Percentiles rank a stretch among this genome's conserved stretches.
Conservation (phyloP, 805 yeast species). For the Yarrowia porcina region DNA sequence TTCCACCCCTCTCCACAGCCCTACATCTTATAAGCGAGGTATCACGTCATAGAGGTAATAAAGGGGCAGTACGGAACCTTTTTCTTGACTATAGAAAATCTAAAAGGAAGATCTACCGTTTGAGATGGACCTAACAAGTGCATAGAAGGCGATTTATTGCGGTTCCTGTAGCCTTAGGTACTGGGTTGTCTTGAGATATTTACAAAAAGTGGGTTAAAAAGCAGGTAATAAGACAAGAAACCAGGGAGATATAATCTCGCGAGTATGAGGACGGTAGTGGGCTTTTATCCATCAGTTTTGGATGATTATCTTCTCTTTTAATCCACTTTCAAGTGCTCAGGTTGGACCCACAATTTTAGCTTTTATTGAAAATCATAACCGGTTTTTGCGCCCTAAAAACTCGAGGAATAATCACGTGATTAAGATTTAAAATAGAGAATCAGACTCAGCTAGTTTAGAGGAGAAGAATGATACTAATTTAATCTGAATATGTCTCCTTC, state of each 20-base stretch:
- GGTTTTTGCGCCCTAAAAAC: background rate
- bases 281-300: too few species aligned
- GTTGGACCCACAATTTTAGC: background rate
- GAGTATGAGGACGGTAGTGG: too few species aligned
- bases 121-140: background rate
- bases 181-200: background rate
- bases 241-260: too few species aligned
- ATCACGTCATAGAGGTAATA: conserved; percentile 7
- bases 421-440: background rate
- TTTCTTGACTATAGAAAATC: background rate
- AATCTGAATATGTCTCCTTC: too few species aligned
- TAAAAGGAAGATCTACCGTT: background rate
- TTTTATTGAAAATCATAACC: background rate
- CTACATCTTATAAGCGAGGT: background rate
- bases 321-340: too few species aligned
- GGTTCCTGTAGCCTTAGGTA: background rate
- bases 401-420: background rate
- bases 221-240: too few species aligned
- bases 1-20: background rate
- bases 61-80: background rate
- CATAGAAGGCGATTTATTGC: background rate
- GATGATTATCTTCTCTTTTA: too few species aligned
- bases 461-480: background rate
- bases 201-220: too few species aligned
- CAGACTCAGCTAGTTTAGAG: background rate